Conservation (phyloP, 2,329 filamentous ascomycete species). For the Gnomoniopsis smithogilvyi region DNA sequence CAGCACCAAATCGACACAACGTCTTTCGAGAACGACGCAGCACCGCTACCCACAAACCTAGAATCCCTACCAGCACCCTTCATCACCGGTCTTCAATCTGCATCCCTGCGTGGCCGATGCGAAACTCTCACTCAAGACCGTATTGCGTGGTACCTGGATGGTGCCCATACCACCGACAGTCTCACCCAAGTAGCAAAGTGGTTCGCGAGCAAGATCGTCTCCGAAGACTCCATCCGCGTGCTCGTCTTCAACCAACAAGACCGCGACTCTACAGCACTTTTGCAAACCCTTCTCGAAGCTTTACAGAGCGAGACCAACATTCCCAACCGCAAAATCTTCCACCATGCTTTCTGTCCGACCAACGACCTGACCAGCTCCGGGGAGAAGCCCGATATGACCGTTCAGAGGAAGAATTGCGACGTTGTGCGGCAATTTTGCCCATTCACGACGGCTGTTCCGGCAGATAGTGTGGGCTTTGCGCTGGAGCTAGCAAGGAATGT, state of each 20-base stretch:
- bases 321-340: constrained; percentile 24
- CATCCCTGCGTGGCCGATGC: constrained; percentile 72
- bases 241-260: constrained; percentile 94
- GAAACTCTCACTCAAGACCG: constrained; percentile 54
- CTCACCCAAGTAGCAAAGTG: constrained; percentile 73
- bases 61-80: constrained; percentile 58
- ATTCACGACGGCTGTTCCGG: background rate
- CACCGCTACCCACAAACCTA: too few relatives aligned
- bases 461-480: constrained; percentile 13
- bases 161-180: constrained; percentile 84
- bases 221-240: constrained; percentile 34
- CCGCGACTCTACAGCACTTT: constrained; percentile 66
- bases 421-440: constrained; percentile 15
- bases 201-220: constrained; percentile 58
- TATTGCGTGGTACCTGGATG: constrained; percentile 77
- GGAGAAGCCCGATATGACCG: constrained; percentile 12
- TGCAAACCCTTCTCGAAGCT: constrained; percentile 59
- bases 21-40: too few relatives aligned
- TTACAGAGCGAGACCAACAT: constrained; percentile 38
- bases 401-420: constrained; percentile 14
- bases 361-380: constrained; percentile 10
- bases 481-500: constrained; percentile 9
- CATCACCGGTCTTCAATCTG: constrained; percentile 60
- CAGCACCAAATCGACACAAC: too few relatives aligned
- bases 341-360: constrained; percentile 12